Conservation (phyloP, 768 basidiomycete genomes). For the Trametes maxima region DNA sequence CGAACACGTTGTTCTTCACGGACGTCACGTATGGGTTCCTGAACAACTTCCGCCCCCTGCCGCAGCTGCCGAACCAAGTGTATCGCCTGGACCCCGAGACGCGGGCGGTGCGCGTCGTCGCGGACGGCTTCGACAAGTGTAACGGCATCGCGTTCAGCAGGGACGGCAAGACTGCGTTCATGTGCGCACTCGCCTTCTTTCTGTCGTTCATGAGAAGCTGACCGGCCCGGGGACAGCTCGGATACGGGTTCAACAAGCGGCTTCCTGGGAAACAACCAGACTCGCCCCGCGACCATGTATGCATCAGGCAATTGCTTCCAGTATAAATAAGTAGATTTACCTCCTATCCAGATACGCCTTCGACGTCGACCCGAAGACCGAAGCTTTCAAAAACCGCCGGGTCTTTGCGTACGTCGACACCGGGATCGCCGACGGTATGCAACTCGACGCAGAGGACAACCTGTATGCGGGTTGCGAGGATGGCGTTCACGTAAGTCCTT, state of each 20-base stretch:
- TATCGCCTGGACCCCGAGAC: slow-evolving; percentile 75
- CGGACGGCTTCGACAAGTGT: slow-evolving; percentile 71
- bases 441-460: slow-evolving; percentile 64
- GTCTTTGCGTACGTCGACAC: slow-evolving; percentile 69
- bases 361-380: slow-evolving; percentile 60
- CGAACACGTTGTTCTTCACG: slow-evolving; percentile 73
- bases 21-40: slow-evolving; percentile 70
- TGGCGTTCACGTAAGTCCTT: slow-evolving; percentile 54
- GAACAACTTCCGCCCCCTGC: slow-evolving; percentile 65
- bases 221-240: slow-evolving; percentile 38
- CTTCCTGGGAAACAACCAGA: slow-evolving; percentile 52
- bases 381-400: slow-evolving; percentile 59
- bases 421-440: slow-evolving; percentile 68
- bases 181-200: slow-evolving; percentile 41
- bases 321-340: not conserved
- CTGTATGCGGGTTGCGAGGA: slow-evolving; percentile 72
- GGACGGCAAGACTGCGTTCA: slow-evolving; percentile 65
- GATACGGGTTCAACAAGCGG: slow-evolving; percentile 55
- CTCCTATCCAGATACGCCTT: slow-evolving; percentile 56
- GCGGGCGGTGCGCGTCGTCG: slow-evolving; percentile 67
- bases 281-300: slow-evolving; percentile 68
- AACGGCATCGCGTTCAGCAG: slow-evolving; percentile 78
- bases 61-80: slow-evolving; percentile 71
- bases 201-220: not conserved
- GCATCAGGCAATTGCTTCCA: slow-evolving; percentile 23